Conservation (phyloP, 129 eudicot genomes). For the Arctium minus region DNA sequence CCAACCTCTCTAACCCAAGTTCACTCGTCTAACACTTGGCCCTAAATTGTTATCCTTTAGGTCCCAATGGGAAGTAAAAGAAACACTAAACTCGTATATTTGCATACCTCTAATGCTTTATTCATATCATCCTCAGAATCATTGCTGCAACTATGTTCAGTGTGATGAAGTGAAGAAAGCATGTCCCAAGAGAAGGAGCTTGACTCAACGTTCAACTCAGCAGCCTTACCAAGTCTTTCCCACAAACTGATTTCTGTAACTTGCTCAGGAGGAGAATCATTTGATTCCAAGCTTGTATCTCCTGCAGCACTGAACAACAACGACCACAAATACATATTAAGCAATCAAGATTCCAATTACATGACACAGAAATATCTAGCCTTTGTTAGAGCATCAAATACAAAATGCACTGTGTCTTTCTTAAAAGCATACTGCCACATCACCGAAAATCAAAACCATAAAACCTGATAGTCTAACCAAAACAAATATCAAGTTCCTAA, state of each 20-base stretch:
- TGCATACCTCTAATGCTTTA: constrained; percentile 80
- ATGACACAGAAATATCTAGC: background rate
- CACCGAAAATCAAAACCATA: background rate
- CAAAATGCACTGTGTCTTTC: background rate
- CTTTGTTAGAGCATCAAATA: background rate
- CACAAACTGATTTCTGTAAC: constrained; percentile 68
- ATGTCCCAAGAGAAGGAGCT: constrained; percentile 81
- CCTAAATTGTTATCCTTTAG: background rate
- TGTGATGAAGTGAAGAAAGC: constrained; percentile 97
- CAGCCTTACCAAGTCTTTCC: constrained; percentile 95
- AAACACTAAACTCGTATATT: background rate
- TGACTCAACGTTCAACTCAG: constrained; percentile 80
- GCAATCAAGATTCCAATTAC: background rate
- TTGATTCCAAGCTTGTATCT: constrained; percentile 36
- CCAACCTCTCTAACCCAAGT: background rate
- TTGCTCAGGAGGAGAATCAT: constrained; percentile 51
- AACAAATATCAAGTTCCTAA: background rate
- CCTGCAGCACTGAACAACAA: constrained; percentile 68
- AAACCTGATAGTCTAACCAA: too few species aligned
- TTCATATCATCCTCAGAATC: constrained; percentile 91
- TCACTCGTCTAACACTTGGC: background rate
- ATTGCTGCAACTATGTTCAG: constrained; percentile 77
- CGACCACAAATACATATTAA: background rate
- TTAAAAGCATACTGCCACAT: background rate
- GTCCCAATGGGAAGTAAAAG: background rate